These are phyloP conservation scores for Penicillium mononematosum DNA, from an alignment of 495 filamentous ascomycete genomes.

Conservation along the genomic window DNA sequence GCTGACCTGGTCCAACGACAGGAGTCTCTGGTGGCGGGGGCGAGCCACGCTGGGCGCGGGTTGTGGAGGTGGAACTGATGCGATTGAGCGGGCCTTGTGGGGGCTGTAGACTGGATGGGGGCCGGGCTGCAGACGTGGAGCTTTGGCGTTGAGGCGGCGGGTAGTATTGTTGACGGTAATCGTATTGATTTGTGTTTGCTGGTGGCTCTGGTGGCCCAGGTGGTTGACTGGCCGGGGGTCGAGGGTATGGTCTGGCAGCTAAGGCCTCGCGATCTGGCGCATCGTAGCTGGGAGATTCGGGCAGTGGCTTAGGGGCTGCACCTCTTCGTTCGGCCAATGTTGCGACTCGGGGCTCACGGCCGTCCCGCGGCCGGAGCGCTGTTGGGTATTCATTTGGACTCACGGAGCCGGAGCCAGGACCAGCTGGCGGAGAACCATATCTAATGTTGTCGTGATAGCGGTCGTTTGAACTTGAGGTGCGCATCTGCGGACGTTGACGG, in stretches of 20 bases:
- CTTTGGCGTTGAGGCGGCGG: slow-evolving; percentile 49
- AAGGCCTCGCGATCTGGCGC: slow-evolving; percentile 68
- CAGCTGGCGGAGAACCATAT: slow-evolving; percentile 35
- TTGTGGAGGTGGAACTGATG: slow-evolving; percentile 86
- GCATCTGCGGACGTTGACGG: slow-evolving; percentile 50
- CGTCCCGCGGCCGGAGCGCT: slow-evolving; percentile 48
- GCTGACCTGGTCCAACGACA: slow-evolving; percentile 67
- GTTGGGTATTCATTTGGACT: slow-evolving; percentile 45
- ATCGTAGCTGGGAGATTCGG: slow-evolving; percentile 71
- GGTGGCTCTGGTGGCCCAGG: slow-evolving; percentile 9
- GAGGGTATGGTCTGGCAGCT: slow-evolving; percentile 47
- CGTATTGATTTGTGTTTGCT: slow-evolving; percentile 44
- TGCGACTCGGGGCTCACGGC: slow-evolving; percentile 42
- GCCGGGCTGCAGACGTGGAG: slow-evolving; percentile 31
- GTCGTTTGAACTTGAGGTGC: slow-evolving; percentile 32
- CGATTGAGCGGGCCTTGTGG: slow-evolving; percentile 60
- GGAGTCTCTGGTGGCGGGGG: slow-evolving; percentile 96
- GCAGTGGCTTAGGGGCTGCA: slow-evolving; percentile 67
- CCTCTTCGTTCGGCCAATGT: slow-evolving; percentile 72
- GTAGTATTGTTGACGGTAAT: slow-evolving; percentile 67
- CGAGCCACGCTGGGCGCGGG: slow-evolving; percentile 85
- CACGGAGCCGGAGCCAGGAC: slow-evolving; percentile 31
- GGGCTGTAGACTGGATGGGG: slow-evolving; percentile 36
- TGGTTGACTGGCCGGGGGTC: slow-evolving; percentile 25
- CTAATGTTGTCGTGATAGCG: slow-evolving; percentile 37